A percentile compares a stretch with the other conserved stretches of the same genome.
These are phyloP conservation scores for Lactifluus subvellereus DNA, from an alignment of 768 basidiomycete species.

Conservation along the genomic window DNA sequence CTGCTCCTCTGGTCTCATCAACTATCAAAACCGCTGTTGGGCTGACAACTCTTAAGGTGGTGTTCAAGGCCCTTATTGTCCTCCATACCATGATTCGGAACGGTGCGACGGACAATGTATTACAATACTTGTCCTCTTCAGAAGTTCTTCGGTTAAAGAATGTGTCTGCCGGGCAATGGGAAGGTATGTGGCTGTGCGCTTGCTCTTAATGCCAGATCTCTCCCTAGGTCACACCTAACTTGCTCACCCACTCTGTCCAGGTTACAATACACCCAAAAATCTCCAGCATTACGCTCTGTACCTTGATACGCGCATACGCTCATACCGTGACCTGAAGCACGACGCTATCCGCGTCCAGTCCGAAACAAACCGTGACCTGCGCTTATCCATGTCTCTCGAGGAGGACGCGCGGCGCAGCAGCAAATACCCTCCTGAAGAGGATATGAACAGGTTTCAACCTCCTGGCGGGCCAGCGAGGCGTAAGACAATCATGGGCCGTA, in stretches of 20 bases:
- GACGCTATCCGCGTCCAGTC: conserved; percentile 92
- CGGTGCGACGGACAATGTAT: conserved; percentile 91
- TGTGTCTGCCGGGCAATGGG: conserved; percentile 79
- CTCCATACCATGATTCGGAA: conserved; percentile 96
- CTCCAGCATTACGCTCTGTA: conserved; percentile 84
- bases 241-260: conserved; percentile 35
- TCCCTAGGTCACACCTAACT: neutral
- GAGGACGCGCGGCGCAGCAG: conserved; percentile 37
- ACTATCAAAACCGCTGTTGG: neutral
- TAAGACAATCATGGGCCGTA: conserved; percentile 76
- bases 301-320: conserved; percentile 80
- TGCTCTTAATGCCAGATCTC: neutral
- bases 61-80: conserved; percentile 96
- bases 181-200: conserved; percentile 48
- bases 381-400: conserved; percentile 57
- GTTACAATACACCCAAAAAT: conserved; percentile 82
- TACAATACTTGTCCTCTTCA: conserved; percentile 72
- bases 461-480: conserved; percentile 38
- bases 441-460: neutral
- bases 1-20: conserved; percentile 2
- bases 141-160: conserved; percentile 81
- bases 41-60: conserved; percentile 51
- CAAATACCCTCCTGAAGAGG: conserved; percentile 20
- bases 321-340: conserved; percentile 87
- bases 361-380: conserved; percentile 84